Evolutionary conservation across 2,329 filamentous ascomycete species (phyloP), one percentile per base, ranked within the genome.

Genomic region (Fusarium equiseti): DNA sequence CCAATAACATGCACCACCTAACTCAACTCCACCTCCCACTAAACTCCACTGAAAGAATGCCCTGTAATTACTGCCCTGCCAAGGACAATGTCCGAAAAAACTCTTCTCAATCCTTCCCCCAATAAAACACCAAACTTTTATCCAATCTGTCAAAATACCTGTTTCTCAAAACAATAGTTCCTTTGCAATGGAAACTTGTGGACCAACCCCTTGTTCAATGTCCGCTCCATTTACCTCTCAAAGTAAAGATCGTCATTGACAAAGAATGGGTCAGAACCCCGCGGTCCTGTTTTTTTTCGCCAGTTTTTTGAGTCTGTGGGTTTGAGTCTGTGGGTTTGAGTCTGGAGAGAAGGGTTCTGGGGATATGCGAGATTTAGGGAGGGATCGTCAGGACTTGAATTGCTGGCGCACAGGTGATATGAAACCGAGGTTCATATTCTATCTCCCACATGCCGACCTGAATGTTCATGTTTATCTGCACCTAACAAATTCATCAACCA

Each of bases 271-370:
- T 38, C 62, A 20, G 44, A 48, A 49, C 66, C 67, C 67, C 63
- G 63, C 67, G 66, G 52, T 51, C 55, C 66, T 65, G 42, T 66
- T 69, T 64, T 52, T 46, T 44, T 56, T 26, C 49, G 50, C 61
- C 61, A 58, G 22, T 64, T 64, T 63, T 63, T 54, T 55, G 5
- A 22, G 9, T 50, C 31, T n/a, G 29, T 29, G 27, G 27, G 10
- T 29, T 29, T 5, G 15, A 26, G 35, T 38, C 48, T 51, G 48
- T n/a, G n/a, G 27, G 10, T 29, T 29, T 5, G 15, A 26, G 35
- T 38, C 48, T 51, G 48, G 48, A 51, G 48, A 51, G 32, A 15
- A 31, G n/a, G 27, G 29, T 38, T 53, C 50, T 53, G 50, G 50
- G 50, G 50, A 53, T 53, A 53, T 42, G 50, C 50, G 50, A 53